Percentiles rank a stretch among this genome's conserved stretches.
Conservation (phyloP, 2,329 filamentous ascomycete species). For the Microsporum audouinii region DNA sequence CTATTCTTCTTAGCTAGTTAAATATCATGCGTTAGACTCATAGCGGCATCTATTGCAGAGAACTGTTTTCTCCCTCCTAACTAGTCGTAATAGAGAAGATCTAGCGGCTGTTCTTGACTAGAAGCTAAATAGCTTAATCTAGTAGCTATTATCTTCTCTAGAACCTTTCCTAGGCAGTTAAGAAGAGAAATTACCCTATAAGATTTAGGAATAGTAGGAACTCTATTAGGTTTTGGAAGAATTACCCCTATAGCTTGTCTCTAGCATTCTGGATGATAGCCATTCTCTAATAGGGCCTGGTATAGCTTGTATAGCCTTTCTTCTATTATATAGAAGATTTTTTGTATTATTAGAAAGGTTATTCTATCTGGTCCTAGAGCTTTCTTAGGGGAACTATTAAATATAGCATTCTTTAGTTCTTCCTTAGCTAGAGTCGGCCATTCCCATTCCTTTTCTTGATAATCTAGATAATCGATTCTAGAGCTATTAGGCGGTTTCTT, state of each 20-base stretch:
- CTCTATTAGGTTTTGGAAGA: slow-evolving; percentile 18
- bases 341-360: background rate
- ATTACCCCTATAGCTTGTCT: slow-evolving; percentile 18
- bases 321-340: background rate
- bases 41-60: background rate
- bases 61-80: background rate
- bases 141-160: slow-evolving; percentile 19
- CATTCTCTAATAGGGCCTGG: background rate
- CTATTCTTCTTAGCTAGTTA: background rate
- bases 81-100: background rate
- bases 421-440: background rate
- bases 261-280: slow-evolving; percentile 5
- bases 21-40: background rate
- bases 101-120: slow-evolving; percentile 2
- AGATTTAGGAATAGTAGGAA: slow-evolving; percentile 14
- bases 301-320: background rate
- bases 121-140: slow-evolving; percentile 5
- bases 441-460: background rate
- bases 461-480: background rate
- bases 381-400: background rate
- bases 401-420: background rate
- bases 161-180: slow-evolving; percentile 20
- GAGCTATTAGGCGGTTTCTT: background rate
- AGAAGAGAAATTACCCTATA: slow-evolving; percentile 21
- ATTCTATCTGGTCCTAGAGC: background rate